Base-by-base conservation (phyloP, 2,329 filamentous ascomycete species). In the Xylaria arbuscula region DNA sequence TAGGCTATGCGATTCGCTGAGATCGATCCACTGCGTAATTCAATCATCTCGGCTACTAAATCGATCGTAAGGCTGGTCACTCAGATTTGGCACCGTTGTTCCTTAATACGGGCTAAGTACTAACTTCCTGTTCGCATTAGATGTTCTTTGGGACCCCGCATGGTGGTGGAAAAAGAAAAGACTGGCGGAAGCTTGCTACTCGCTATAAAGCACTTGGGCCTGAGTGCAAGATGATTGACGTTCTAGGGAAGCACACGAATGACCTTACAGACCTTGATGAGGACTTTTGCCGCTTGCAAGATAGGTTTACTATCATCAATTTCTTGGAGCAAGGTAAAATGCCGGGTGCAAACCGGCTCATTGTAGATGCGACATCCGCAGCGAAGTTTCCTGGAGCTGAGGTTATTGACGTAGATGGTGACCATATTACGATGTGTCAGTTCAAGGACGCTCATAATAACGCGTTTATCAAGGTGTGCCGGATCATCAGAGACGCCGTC, bases 131-230 rank as follows among this genome's bases (percentile, higher is more conserved):
- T 17, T 24, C 24, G 28, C 24, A 34, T 38, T 28, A 63, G 60
- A 63, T 63, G 51, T 63, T 63, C 51, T 63, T 63, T 48, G 60
- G 53, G n/a, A 56, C 47, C 4, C 47, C 47, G 24, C 47, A 50
- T 13, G 47, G 47, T 8, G 51, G 51, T 13, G 51, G 51, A n/a
- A 28, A 54, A 7, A 54, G 17, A 28, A 54, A 54, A 24, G 51
- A 19, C 19, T 54, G 51, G 51, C 28, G 19, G 32, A 54, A 54
- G 32, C 28, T 54, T 1, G 51, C 51, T 15, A 36, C 19, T 17
- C 10, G 9, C 19, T 50, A 54, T 10, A 19, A 34, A 19, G 51
- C 15, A 24, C 22, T 54, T 19, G 51, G 51, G 17, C 28, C 24
- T 10, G 36, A 54, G 28, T 36, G 24, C 51, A 15, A 19, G 51